Base-by-base conservation (phyloP, 768 basidiomycete species). In the Boletellus ananas region DNA sequence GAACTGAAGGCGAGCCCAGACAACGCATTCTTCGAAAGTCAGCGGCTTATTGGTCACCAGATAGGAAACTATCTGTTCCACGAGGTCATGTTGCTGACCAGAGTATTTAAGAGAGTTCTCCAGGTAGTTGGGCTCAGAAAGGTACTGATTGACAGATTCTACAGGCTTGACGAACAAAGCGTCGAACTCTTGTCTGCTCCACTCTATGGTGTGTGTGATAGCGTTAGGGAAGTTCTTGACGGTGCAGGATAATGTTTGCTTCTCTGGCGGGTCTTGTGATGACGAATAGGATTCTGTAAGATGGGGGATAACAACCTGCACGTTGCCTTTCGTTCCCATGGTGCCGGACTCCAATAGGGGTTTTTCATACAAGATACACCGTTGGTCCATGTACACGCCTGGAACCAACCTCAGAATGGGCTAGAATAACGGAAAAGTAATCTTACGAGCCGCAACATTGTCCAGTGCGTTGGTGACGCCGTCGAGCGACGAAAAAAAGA, bases 211-310 rank as follows among this genome's bases (percentile, higher is more conserved):
- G 71, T 99, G 96, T 58, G 91, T 87, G 60, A 98, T 98, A 21
- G 88, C 87, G 66, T 99, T 94, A 10, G 96, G 96, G 80, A 98
- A 99, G 71, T 91, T 97, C 75, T 97, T 98, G 67, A 98, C 87
- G 1, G 96, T 99, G 69, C 96, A 99, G 21, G 90, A 90, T 20
- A 96, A 90, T 2, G 94, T 85, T 64, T 94, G 88, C 71, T 96
- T 98, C 73, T 99, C 96, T 9, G 96, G 96, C 39, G 96, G 96
- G 66, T 99, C 96, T 70, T 98, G 96, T 13, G 94, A 97, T 9
- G 94, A 95, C 13, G 90, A 86, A 69, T 99, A 99, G 16, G 92
- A 95, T 70, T 99, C 96, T 13, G 95, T 96, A 35, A 97, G 58
- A 68, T 96, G 81, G 18, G 95, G 96, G 43, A 97, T 80, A 50